Evolutionary conservation across 1,284 basidiomycete species (phyloP).

Genomic region (Neolentinus lepideus): DNA sequence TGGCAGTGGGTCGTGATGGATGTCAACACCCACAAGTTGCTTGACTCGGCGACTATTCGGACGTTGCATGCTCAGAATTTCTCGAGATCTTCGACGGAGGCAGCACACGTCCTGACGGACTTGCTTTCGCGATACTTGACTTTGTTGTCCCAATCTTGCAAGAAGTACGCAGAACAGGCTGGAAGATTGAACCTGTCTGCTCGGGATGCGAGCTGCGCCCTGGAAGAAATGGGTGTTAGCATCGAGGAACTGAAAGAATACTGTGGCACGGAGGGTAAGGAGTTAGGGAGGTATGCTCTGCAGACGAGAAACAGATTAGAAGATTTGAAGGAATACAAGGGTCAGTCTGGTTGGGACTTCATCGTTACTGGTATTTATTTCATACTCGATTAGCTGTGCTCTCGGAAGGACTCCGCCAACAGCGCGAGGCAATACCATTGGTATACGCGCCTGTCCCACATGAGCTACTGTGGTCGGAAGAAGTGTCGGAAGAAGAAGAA

Average conservation of each 20-base stretch:
- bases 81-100: slow-evolving; percentile 63
- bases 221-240: slow-evolving; percentile 65
- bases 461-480: slow-evolving; percentile 14
- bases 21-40: slow-evolving; percentile 35
- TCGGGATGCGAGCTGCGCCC: slow-evolving; percentile 53
- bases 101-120: slow-evolving; percentile 60
- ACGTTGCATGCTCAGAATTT: slow-evolving; percentile 72
- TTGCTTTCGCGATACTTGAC: slow-evolving; percentile 64
- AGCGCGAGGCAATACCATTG: slow-evolving; percentile 45
- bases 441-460: slow-evolving; percentile 38
- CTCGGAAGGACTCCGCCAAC: slow-evolving; percentile 45
- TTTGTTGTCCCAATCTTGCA: slow-evolving; percentile 54
- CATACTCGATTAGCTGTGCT: slow-evolving; percentile 45
- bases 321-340: slow-evolving; percentile 63
- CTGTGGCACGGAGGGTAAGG: slow-evolving; percentile 50
- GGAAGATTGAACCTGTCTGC: slow-evolving; percentile 49
- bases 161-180: slow-evolving; percentile 65
- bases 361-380: slow-evolving; percentile 12
- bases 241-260: slow-evolving; percentile 66
- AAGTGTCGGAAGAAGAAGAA: slow-evolving; percentile 11
- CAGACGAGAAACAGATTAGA: slow-evolving; percentile 56
- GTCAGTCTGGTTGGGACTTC: slow-evolving; percentile 34
- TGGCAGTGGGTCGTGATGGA: slow-evolving; percentile 14
- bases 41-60: slow-evolving; percentile 59
- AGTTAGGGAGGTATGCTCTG: slow-evolving; percentile 56